Base-by-base conservation (phyloP, 2,329 filamentous ascomycete genomes). In the Aspergillus fischeri region DNA sequence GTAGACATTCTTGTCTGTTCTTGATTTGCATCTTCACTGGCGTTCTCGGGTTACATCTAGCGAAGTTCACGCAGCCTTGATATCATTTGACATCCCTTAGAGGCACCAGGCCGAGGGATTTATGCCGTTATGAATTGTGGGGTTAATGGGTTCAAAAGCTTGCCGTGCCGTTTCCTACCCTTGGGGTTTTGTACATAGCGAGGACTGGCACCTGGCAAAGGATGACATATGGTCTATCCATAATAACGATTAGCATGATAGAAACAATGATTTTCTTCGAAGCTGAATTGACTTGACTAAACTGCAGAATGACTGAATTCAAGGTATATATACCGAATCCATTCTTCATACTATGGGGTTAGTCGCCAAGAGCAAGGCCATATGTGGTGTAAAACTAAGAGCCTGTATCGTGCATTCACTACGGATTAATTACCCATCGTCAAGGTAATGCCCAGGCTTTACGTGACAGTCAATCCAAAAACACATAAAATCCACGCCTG, bases 231-330 rank as follows among this genome's bases (percentile, higher is more conserved):
- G 48, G 50, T 52, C 49, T 17, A 58, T 49, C 29, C 59, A 61
- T 52, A 49, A 48, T 63, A 63, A 64, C 61, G 57, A 63, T 48
- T 58, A 61, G 56, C 53, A 62, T 65, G 56, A 65, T 63, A 61
- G 49, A 65, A 57, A 62, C 35, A 52, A n/a, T 21, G 24, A 27
- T 21, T 29, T 44, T 32, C 44, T 42, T 54, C 20, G 20, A 24
- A 47, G 24, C 44, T 24, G 5, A 21, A 24, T 25, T 20, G 25
- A n/a, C 17, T 27, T 42, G 32, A 35, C 32, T 35, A 35, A 17
- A 35, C 14, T 35, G 32, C 32, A 17, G 32, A 35, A 35, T 14
- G 10, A 32, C 29, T 32, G 29, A 4, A 4, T 32, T 29, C 10
- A 29, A 29, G 28, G 3, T 10, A 29, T 29, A 29, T 29, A 1